phyloP scores from a whole-genome alignment of 805 yeast species.

The Wickerhamiella shivajii region DNA sequence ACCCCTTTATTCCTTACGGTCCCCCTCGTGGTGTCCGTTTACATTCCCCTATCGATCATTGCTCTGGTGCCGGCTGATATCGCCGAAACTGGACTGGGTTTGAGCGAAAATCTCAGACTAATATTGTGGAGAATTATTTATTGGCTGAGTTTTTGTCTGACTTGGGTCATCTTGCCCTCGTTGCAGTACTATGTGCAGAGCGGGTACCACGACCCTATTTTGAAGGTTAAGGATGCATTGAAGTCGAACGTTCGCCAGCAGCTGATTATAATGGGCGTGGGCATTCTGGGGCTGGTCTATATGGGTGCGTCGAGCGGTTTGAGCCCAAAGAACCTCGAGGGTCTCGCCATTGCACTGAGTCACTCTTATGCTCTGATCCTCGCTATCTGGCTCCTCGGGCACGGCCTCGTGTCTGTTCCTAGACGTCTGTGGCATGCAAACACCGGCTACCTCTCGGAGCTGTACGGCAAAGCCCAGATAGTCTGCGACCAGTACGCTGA shows the following conservation, averaged over 20 bases:
- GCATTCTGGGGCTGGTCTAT: conserved; percentile 43
- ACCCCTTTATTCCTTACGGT: conserved; percentile 14
- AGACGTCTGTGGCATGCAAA: conserved; percentile 29
- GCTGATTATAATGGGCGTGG: conserved; percentile 37
- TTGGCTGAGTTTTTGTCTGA: conserved; percentile 66
- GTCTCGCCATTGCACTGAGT: conserved; percentile 57
- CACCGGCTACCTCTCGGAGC: conserved; percentile 27
- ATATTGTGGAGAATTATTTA: conserved; percentile 59
- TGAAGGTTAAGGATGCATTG: conserved; percentile 42
- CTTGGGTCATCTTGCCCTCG: conserved; percentile 64
- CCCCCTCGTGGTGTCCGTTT: conserved; percentile 31
- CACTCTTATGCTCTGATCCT: conserved; percentile 62
- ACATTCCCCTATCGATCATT: conserved; percentile 60
- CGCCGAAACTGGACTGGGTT: conserved; percentile 30
- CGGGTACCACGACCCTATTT: conserved; percentile 40
- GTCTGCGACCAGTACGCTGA: conserved; percentile 50
- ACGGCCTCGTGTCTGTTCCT: conserved; percentile 60
- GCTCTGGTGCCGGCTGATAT: conserved; percentile 64
- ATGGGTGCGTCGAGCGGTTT: conserved; percentile 42
- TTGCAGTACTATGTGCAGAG: conserved; percentile 60
- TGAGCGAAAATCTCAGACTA: conserved; percentile 36
- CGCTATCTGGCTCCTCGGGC: conserved; percentile 75
- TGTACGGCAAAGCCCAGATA: conserved; percentile 42
- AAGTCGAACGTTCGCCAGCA: conserved; percentile 46
- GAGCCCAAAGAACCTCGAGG: conserved; percentile 40